Conservation (phyloP, 176 grass and related monocot genomes). For the Dendrocalamus sinicus region DNA sequence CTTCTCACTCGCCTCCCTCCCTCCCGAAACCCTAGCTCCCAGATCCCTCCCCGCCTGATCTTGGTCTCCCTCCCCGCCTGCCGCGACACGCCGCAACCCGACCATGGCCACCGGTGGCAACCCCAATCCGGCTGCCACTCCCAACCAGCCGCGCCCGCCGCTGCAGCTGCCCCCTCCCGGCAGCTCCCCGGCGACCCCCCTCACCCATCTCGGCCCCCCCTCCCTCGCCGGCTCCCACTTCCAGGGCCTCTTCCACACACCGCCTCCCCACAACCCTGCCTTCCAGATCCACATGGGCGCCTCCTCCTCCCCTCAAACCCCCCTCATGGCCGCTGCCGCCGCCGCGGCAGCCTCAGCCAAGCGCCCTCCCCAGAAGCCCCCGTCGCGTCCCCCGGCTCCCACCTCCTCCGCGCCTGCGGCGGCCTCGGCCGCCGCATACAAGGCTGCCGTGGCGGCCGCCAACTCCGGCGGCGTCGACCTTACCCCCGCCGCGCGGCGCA, state of each 20-base stretch:
- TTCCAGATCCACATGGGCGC: conserved; percentile 89
- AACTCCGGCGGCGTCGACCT: conserved; percentile 61
- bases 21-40: conserved; percentile 52
- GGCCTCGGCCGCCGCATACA: conserved; percentile 41
- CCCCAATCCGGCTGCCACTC: conserved; percentile 31
- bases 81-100: background rate
- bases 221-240: conserved; percentile 62
- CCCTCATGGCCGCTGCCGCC: conserved; percentile 42
- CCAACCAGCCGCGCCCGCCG: conserved; percentile 38
- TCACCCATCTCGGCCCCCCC: conserved; percentile 65
- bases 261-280: conserved; percentile 63
- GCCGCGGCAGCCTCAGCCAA: conserved; percentile 53
- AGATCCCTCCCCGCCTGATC: conserved; percentile 29
- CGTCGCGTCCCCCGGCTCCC: conserved; percentile 44
- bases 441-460: conserved; percentile 35
- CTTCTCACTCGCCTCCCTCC: background rate
- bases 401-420: conserved; percentile 41
- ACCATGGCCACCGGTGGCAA: conserved; percentile 55
- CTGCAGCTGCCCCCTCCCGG: conserved; percentile 44
- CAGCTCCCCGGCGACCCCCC: conserved; percentile 55
- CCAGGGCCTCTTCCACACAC: conserved; percentile 71
- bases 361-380: conserved; percentile 79
- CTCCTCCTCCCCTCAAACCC: conserved; percentile 42
- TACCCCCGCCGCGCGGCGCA: conserved; percentile 72
- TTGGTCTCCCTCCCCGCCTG: background rate